These are phyloP conservation scores for Rhizopogon vesiculosus DNA, from an alignment of 768 basidiomycete species.

Conservation along the genomic window DNA sequence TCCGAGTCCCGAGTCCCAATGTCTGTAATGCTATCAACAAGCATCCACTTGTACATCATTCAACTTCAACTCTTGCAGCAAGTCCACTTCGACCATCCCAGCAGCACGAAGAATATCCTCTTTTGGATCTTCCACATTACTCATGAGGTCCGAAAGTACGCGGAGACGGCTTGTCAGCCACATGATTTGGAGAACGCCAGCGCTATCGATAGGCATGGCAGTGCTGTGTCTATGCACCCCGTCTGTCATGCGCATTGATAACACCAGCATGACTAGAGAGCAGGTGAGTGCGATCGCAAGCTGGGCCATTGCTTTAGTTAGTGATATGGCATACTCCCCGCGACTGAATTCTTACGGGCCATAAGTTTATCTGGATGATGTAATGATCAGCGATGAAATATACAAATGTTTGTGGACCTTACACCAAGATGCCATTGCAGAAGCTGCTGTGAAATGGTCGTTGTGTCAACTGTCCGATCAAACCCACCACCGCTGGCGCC, in stretches of 20 bases:
- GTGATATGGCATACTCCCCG: not conserved
- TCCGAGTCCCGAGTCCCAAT: too few relatives aligned
- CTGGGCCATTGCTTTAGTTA: not conserved
- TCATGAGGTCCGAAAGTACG: not conserved
- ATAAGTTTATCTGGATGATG: slow-evolving; percentile 6
- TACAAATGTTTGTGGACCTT: not conserved
- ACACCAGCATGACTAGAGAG: slow-evolving; percentile 3
- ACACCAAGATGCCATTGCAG: slow-evolving; percentile 12
- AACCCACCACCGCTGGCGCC: slow-evolving; percentile 7
- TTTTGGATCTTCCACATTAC: not conserved
- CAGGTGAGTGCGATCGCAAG: not conserved
- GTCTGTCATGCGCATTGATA: not conserved
- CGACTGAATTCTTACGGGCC: slow-evolving; percentile 7
- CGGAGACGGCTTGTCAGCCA: slow-evolving; percentile 8
- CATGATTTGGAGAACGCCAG: slow-evolving; percentile 10
- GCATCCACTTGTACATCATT: too few relatives aligned
- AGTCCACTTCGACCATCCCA: slow-evolving; percentile 7
- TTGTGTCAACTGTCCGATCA: not conserved
- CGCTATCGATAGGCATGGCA: not conserved
- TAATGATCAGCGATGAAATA: not conserved
- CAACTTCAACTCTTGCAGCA: not conserved
- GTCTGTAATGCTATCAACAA: not conserved
- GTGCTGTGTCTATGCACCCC: not conserved
- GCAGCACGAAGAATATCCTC: slow-evolving; percentile 1
- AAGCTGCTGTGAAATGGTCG: slow-evolving; percentile 5